These are phyloP conservation scores for Aureobasidium zeae DNA, from an alignment of 2,329 filamentous ascomycete genomes.

Conservation along the genomic window DNA sequence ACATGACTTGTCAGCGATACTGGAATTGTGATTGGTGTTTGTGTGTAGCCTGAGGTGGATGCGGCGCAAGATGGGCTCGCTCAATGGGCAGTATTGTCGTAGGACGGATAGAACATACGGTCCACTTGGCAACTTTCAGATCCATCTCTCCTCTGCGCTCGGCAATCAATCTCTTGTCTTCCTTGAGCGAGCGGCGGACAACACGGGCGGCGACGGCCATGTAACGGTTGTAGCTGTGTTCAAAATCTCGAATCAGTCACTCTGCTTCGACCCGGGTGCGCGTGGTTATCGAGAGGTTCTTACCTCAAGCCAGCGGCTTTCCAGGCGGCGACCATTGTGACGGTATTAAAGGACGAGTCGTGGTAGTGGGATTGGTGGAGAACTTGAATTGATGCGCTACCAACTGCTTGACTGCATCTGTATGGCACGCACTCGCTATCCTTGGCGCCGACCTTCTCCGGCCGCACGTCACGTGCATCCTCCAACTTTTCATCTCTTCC, in stretches of 20 bases:
- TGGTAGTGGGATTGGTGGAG: conserved; percentile 11
- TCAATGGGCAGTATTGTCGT: too few relatives aligned
- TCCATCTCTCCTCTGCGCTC: conserved; percentile 89
- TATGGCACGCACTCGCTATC: conserved; percentile 1
- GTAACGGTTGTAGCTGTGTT: conserved; percentile 95
- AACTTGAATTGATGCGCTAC: conserved; percentile 5
- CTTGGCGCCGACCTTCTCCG: conserved; percentile 9
- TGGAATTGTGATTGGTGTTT: not conserved
- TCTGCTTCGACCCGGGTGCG: not conserved
- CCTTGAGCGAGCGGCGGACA: conserved; percentile 94
- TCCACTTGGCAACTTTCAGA: conserved; percentile 86
- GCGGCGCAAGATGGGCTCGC: not conserved
- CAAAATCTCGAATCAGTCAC: conserved; percentile 3
- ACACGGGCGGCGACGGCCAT: conserved; percentile 88
- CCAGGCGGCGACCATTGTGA: conserved; percentile 94
- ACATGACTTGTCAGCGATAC: conserved; percentile 12
- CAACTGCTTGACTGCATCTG: conserved; percentile 9
- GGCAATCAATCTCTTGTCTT: conserved; percentile 75
- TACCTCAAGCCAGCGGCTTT: conserved; percentile 96
- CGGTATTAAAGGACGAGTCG: conserved; percentile 25
- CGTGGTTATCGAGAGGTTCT: conserved; percentile 28
- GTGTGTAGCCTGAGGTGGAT: not conserved
- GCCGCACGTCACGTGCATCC: conserved; percentile 13
- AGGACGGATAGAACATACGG: conserved; percentile 53
- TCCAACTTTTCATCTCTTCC: too few relatives aligned